Conservation (phyloP, 1,139 yeast genomes). For the Yamadazyma oceani region DNA sequence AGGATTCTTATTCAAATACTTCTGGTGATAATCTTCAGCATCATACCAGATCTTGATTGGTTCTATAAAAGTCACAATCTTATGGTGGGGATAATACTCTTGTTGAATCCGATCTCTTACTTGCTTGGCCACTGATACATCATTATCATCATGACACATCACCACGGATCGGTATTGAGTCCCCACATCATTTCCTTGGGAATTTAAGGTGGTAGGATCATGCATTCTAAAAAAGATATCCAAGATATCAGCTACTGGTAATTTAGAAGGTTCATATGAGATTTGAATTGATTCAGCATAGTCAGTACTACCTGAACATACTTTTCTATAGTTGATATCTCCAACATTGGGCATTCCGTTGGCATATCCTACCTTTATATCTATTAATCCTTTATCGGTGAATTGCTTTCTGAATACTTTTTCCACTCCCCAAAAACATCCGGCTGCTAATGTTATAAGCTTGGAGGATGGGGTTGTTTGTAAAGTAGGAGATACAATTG, state of each 20-base stretch:
- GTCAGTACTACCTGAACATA: slow-evolving; percentile 71
- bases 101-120: slow-evolving; percentile 34
- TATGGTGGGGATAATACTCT: slow-evolving; percentile 45
- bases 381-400: slow-evolving; percentile 61
- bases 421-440: slow-evolving; percentile 97
- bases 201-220: slow-evolving; percentile 58
- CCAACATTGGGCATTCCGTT: slow-evolving; percentile 58
- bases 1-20: slow-evolving; percentile 76
- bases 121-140: slow-evolving; percentile 28
- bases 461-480: slow-evolving; percentile 41
- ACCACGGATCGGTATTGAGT: slow-evolving; percentile 83
- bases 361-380: slow-evolving; percentile 84
- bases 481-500: slow-evolving; percentile 36
- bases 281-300: slow-evolving; percentile 82
- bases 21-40: slow-evolving; percentile 92
- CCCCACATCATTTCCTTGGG: slow-evolving; percentile 84
- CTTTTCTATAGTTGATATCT: slow-evolving; percentile 70
- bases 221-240: slow-evolving; percentile 91
- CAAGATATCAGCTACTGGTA: slow-evolving; percentile 60
- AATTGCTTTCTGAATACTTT: slow-evolving; percentile 74
- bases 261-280: slow-evolving; percentile 68
- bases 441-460: slow-evolving; percentile 68
- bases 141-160: slow-evolving; percentile 55
- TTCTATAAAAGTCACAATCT: slow-evolving; percentile 61
- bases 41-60: slow-evolving; percentile 75